Base-by-base conservation (phyloP, 2,329 filamentous ascomycete species). In the Lachnellula hyalina region DNA sequence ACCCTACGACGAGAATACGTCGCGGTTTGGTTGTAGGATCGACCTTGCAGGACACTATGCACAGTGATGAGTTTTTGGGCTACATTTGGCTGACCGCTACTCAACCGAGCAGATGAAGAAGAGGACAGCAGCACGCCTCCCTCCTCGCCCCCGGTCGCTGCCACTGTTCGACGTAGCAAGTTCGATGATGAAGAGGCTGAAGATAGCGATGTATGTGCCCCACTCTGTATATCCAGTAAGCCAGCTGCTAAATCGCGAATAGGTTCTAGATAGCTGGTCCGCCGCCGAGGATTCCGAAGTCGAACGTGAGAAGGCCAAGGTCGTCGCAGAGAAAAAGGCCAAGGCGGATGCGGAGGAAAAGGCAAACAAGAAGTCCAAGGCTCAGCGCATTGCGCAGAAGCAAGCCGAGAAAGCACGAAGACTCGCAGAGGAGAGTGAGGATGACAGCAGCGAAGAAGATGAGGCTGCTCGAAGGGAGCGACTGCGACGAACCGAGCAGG, bases 211-310 rank as follows among this genome's bases (percentile, higher is more conserved):
- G 92, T 93, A 81, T 68, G 79, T 71, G 63, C 42, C 50, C 47
- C 49, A 36, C 34, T 28, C 21, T 34, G 5, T 38, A 14, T 14
- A 8, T 12, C 7, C 41, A 44, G 14, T 19, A 21, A 19, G 21
- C 28, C 15, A 42, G 96, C 87, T 90, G n/a, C 38, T 51, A 25
- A 51, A 14, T 17, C 36, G 14, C 28, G 41, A 49, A 48, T 47
- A 56, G 54, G 54, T 97, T 54, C 83, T 96, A 68, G 94, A 99
- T 57, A 93, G 90, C 35, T 99, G 94, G 94, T 92, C 97, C 68
- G 93, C 90, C 55, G 92, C 89, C 64, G 94, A 97, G 69, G 94
- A 99, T 76, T 96, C 91, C 59, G 94, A 99, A 68, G 93, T 86
- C 66, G 94, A 99, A 78, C 89, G 91, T 67, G 92, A 96, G 74